A percentile compares a stretch with the other conserved stretches of the same genome.
phyloP scores from a whole-genome alignment of 2,329 filamentous ascomycete species.

The Pestalotiopsis sp. region DNA sequence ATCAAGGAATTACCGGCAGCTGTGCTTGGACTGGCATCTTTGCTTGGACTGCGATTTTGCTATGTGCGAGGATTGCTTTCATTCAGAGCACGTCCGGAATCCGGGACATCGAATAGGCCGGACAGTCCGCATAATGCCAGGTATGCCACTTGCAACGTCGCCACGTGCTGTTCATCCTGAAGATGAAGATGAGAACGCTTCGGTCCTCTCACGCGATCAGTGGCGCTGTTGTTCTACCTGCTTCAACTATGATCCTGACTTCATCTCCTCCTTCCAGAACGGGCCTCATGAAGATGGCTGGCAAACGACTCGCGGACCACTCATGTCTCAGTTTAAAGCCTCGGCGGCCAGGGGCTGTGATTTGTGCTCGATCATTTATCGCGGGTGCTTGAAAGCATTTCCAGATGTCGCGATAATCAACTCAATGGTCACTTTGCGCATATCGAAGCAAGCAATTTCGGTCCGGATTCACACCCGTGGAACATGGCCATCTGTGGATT shows the following conservation, averaged over 20 bases:
- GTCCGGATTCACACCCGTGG: background rate
- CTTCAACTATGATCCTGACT: background rate
- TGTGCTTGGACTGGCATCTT: background rate
- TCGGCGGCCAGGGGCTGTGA: background rate
- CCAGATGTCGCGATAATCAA: background rate
- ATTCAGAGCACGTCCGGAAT: background rate
- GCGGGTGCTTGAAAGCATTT: background rate
- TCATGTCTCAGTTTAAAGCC: background rate
- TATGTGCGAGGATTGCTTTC: constrained; percentile 2
- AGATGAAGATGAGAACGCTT: background rate
- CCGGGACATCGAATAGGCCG: background rate
- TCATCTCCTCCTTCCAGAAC: background rate
- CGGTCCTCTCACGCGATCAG: background rate
- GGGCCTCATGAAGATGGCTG: background rate
- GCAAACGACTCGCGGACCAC: background rate
- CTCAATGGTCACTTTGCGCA: background rate
- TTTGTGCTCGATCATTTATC: background rate
- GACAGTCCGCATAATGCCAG: background rate
- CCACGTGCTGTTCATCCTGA: background rate
- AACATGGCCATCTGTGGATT: background rate
- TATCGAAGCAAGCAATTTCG: background rate
- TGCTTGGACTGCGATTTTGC: background rate
- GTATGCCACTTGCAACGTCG: background rate
- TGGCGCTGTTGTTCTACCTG: background rate
- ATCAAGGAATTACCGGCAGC: too few species aligned